A percentile compares a stretch with the other conserved stretches of the same genome.
Conservation (phyloP, 345 rosid genomes). For the Trapa bicornis region DNA sequence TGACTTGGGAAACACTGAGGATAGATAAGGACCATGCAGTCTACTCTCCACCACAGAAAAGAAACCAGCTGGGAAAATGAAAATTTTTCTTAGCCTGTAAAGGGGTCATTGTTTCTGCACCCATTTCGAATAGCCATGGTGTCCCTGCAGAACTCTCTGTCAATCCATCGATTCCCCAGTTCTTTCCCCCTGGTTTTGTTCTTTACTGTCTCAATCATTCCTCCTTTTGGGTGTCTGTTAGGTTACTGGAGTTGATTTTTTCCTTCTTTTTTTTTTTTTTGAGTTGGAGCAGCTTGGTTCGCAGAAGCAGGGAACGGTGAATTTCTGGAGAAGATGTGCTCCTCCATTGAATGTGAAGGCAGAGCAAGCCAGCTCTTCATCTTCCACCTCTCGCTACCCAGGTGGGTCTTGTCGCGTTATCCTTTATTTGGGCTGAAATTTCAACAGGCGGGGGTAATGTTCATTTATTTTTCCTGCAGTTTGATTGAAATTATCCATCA, state of each 20-base stretch:
- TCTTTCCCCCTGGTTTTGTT: slow-evolving; percentile 50
- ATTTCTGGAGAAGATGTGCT: slow-evolving; percentile 34
- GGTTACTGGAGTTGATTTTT: not conserved
- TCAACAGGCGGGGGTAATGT: not conserved
- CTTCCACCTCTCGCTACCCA: slow-evolving; percentile 30
- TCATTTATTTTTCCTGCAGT: not conserved
- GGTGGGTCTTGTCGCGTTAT: slow-evolving; percentile 22
- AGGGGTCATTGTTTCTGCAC: not conserved
- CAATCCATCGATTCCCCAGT: slow-evolving; percentile 35
- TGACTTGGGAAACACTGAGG: not conserved
- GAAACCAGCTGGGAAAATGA: not conserved
- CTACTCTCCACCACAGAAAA: slow-evolving; percentile 15
- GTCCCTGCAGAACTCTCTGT: slow-evolving; percentile 51
- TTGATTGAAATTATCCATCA: not conserved
- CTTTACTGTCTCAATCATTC: not conserved
- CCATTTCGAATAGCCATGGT: slow-evolving; percentile 32
- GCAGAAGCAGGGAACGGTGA: slow-evolving; percentile 25
- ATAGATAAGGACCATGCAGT: not conserved
- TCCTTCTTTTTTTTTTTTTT: not conserved
- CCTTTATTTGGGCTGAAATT: not conserved
- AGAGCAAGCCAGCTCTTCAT: slow-evolving; percentile 26
- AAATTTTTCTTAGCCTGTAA: not conserved
- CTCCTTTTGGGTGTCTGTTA: not conserved
- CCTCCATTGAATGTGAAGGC: slow-evolving; percentile 43
- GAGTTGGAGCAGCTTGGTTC: slow-evolving; percentile 2